Percentiles rank a stretch among this genome's conserved stretches.
These are phyloP conservation scores for Mycoemilia scoparia DNA, from an alignment of 192 early-diverging fungal species.

Conservation along the genomic window DNA sequence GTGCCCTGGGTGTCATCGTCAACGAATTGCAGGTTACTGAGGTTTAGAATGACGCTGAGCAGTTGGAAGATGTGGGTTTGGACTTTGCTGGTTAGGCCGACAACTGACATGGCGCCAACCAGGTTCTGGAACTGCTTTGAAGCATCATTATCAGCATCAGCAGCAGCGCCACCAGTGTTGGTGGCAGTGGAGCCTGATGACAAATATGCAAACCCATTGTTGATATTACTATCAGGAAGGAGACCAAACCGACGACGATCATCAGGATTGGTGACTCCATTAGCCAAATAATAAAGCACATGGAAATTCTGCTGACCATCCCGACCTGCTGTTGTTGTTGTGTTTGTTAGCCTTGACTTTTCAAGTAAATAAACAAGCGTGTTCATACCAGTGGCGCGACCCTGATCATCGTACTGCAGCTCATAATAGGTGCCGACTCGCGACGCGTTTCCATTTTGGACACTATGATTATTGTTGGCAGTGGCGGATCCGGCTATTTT, in stretches of 20 bases:
- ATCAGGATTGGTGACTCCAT: slow-evolving; percentile 47
- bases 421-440: slow-evolving; percentile 68
- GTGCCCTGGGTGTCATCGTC: slow-evolving; percentile 44
- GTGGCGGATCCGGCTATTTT: too few species aligned
- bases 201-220: slow-evolving; percentile 33
- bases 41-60: slow-evolving; percentile 65
- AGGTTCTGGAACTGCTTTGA: slow-evolving; percentile 44
- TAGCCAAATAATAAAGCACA: slow-evolving; percentile 83
- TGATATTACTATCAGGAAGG: slow-evolving; percentile 31
- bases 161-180: too few species aligned
- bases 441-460: too few species aligned
- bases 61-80: slow-evolving; percentile 71
- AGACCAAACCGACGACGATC: slow-evolving; percentile 48
- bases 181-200: slow-evolving; percentile 38
- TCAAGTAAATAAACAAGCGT: slow-evolving; percentile 77
- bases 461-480: slow-evolving; percentile 33
- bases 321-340: too few species aligned
- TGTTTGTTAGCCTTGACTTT: slow-evolving; percentile 56
- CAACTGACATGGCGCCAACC: slow-evolving; percentile 59
- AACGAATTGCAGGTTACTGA: slow-evolving; percentile 75
- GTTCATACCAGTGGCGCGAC: slow-evolving; percentile 69
- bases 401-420: slow-evolving; percentile 77
- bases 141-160: too few species aligned
- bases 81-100: slow-evolving; percentile 67
- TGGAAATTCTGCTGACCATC: slow-evolving; percentile 73